Evolutionary conservation across 2,329 filamentous ascomycete genomes (phyloP), one percentile per base, ranked within the genome.

Genomic region (Gyromitra esculenta): DNA sequence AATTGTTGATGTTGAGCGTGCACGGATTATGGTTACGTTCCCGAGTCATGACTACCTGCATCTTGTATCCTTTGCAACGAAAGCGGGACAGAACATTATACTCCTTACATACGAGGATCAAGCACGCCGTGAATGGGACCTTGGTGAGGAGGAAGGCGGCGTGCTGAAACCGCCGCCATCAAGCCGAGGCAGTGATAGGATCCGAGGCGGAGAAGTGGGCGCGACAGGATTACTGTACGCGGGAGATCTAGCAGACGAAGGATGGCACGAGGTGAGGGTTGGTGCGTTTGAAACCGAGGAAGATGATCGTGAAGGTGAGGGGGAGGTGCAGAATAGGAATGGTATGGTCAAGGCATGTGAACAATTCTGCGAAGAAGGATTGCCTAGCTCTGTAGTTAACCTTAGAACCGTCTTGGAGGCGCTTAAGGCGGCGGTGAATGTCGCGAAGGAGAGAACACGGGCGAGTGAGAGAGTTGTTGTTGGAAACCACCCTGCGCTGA

Each of bases 1-100:
- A 11, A 79, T 81, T 39, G 77, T 81, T 9, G 80, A 81, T 57
- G 76, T 81, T 5, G 79, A 80, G 60, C 73, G 79, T 5, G 78
- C 68, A 1, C 18, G 74, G 5, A 78, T 81, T 25, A 80, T 78
- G 65, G 79, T 78, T 6, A 79, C 76, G 3, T 81, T 80, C 2
- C 79, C 78, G 2, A 79, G 77, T 15, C 80, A 81, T 59, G 78
- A 79, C 15, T 71, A 77, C 35, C 75, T 73, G 2, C 73, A 76
- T 13, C 71, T 80, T 11, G 73, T 66, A 13, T 70, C 75, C 0
- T 76, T 76, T 31, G 75, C 75, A 5, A 78, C 75, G 6, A 75
- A 78, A 56, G 11, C 59, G 18, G 70, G 65, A 6, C 67, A 76
- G 43, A 79, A 79, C 54, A 25, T 69, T 15, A 21, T 79, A 7